Base-by-base conservation (phyloP, 176 grass and related monocot species). In the Ensete glaucum region DNA sequence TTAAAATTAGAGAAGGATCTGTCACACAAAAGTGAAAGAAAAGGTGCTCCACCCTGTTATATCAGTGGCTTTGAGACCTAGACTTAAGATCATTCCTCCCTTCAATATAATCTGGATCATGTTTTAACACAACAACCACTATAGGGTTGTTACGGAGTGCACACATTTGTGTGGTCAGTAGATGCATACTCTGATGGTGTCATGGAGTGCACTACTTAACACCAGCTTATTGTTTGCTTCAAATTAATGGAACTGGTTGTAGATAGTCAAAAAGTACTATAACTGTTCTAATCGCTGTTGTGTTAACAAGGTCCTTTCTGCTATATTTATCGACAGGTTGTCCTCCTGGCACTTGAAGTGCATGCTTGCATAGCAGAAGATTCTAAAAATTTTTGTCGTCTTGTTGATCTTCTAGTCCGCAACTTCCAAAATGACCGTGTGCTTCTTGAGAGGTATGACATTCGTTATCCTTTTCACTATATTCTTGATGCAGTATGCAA, bases 351-450 rank as follows among this genome's bases (percentile, higher is more conserved):
- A 76, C 82, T 99, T 82, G 91, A 94, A 84, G 91, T 99, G 75
- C 90, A 99, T 86, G 86, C 96, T 51, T 67, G 86, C 64, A 93
- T 99, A 79, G 90, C 96, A 81, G 73, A 86, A 95, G 91, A 94
- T 74, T 22, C 72, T 84, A 72, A 84, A 78, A 84, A 99, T 85
- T 99, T 99, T 67, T 74, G 76, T 56, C 77, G 79, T 94, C 88
- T 99, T 69, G 76, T 94, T 80, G 82, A 76, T 15, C 90, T 91
- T 76, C 76, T 95, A 78, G 79, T 95, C 11, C 67, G 16, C 10
- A 91, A 88, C 71, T 99, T 99, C 81, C 88, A 91, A 72, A 73
- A 67, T 53, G 83, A 99, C 50, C 87, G 82, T 80, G 64, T 83
- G 51, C 88, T 99, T 19, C 85, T 99, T 81, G 91, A 99, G 70